Evolutionary conservation across 768 basidiomycete genomes (phyloP).

Genomic region (Boletus tylopilopsis): DNA sequence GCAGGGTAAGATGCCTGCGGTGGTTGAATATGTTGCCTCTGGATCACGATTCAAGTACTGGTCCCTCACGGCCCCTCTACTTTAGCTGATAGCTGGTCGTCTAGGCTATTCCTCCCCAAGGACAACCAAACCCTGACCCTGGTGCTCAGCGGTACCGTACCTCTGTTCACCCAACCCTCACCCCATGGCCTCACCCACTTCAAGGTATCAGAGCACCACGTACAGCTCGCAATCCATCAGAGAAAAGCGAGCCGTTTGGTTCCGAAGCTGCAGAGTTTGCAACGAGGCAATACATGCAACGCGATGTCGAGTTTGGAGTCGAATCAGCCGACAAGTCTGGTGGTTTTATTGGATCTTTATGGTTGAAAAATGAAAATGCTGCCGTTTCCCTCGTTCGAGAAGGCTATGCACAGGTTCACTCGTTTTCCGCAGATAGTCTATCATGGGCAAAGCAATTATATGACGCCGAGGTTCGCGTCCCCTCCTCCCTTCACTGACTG

Average conservation of each 20-base stretch:
- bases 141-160: conserved; percentile 76
- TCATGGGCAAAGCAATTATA: conserved; percentile 77
- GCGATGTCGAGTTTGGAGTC: conserved; percentile 92
- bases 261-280: conserved; percentile 79
- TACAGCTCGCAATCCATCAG: conserved; percentile 71
- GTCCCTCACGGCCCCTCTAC: background rate
- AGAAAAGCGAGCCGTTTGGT: conserved; percentile 90
- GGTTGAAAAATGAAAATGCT: conserved; percentile 80
- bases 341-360: conserved; percentile 90
- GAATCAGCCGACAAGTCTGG: conserved; percentile 91
- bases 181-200: conserved; percentile 6
- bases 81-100: conserved; percentile 1
- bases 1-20: conserved; percentile 72
- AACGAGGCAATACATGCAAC: conserved; percentile 80
- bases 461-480: conserved; percentile 68
- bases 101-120: conserved; percentile 77
- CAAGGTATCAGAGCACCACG: conserved; percentile 88
- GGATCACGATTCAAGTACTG: conserved; percentile 93
- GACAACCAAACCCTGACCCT: conserved; percentile 93
- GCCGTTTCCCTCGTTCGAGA: conserved; percentile 82
- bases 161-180: background rate
- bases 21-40: conserved; percentile 91
- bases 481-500: background rate
- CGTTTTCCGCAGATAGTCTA: conserved; percentile 80
- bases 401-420: conserved; percentile 84